These are phyloP conservation scores for Blastomyces gilchristii DNA, from an alignment of 2,329 filamentous ascomycete species.

Conservation along the genomic window DNA sequence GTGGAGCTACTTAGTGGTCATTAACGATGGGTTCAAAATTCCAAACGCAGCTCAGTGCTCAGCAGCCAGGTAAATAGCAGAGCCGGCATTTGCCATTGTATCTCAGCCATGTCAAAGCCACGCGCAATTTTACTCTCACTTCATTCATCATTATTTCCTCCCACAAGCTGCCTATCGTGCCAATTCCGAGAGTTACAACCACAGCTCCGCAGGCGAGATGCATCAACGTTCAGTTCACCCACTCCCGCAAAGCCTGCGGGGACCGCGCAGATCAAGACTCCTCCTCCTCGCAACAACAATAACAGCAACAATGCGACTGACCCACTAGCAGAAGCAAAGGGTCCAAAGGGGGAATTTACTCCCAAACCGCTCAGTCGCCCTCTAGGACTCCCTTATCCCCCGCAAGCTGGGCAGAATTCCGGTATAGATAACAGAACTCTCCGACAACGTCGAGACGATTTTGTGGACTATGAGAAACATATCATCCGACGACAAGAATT, in stretches of 20 bases:
- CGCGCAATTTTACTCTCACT: not conserved
- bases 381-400: conserved; percentile 69
- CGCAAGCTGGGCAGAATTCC: conserved; percentile 68
- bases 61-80: not conserved
- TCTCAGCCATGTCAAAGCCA: conserved; percentile 1
- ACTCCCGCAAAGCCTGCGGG: conserved; percentile 1
- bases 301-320: not conserved
- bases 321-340: not conserved
- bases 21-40: no score
- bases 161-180: conserved; percentile 26
- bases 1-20: conserved; percentile 14
- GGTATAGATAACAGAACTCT: conserved; percentile 60
- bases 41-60: not conserved
- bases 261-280: not conserved
- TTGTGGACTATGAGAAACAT: conserved; percentile 78
- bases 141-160: conserved; percentile 8
- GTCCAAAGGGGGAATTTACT: conserved; percentile 27
- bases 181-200: conserved; percentile 24
- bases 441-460: conserved; percentile 63
- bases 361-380: conserved; percentile 55
- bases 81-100: not conserved
- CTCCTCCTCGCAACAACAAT: not conserved
- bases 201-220: conserved; percentile 12
- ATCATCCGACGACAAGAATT: conserved; percentile 63
- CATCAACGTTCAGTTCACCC: conserved; percentile 12